Evolutionary conservation across 1,139 yeast genomes (phyloP).

Genomic region (Torulaspora pretoriensis): DNA sequence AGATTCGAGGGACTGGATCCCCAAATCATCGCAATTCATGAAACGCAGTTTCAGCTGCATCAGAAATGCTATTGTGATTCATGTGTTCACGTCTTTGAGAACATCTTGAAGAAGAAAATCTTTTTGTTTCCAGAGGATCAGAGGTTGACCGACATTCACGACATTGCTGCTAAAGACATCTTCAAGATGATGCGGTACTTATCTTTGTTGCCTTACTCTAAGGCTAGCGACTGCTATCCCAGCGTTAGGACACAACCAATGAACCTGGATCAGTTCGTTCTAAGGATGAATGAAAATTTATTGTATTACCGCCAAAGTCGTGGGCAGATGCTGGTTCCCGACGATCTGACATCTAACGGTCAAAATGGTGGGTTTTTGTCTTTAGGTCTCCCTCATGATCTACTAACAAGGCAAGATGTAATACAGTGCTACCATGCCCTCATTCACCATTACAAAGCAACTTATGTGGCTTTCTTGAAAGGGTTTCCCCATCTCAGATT

Average conservation of each 20-base stretch:
- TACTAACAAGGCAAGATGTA: conserved; percentile 36
- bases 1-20: conserved; percentile 38
- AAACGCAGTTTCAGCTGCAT: conserved; percentile 29
- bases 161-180: conserved; percentile 36
- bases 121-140: conserved; percentile 34
- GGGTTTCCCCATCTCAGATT: conserved; percentile 38
- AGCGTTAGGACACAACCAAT: conserved; percentile 41
- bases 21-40: conserved; percentile 32
- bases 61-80: conserved; percentile 37
- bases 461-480: conserved; percentile 36
- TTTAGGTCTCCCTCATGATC: conserved; percentile 29
- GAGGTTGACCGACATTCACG: conserved; percentile 31
- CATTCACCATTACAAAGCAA: conserved; percentile 38
- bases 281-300: conserved; percentile 32
- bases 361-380: conserved; percentile 12
- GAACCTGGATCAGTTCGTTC: conserved; percentile 35
- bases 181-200: conserved; percentile 37
- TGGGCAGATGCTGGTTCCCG: conserved; percentile 21
- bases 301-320: conserved; percentile 28
- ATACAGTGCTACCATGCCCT: conserved; percentile 37
- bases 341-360: conserved; percentile 11
- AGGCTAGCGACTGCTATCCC: conserved; percentile 42
- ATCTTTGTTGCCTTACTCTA: conserved; percentile 40
- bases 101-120: conserved; percentile 34
- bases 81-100: conserved; percentile 32